Conservation (phyloP, 2,329 filamentous ascomycete genomes). For the Lecanicillium sp. region DNA sequence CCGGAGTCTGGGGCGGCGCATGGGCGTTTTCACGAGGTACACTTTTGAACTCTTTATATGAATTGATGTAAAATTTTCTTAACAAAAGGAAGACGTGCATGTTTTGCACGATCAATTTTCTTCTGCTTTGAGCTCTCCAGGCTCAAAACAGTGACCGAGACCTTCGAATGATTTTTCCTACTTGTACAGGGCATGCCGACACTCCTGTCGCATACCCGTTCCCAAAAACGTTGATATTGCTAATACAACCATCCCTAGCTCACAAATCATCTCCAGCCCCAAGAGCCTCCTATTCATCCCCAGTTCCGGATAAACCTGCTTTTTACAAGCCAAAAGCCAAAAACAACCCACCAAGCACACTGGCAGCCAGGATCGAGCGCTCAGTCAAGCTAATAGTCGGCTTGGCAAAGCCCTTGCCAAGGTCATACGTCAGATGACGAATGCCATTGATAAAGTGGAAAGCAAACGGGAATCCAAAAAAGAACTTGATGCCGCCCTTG, state of each 20-base stretch:
- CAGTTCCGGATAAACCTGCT: no score
- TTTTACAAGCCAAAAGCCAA: slow-evolving; percentile 41
- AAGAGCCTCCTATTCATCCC: no score
- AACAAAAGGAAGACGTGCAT: slow-evolving; percentile 1
- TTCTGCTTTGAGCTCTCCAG: no score
- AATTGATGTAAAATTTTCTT: neutral
- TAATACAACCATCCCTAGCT: no score
- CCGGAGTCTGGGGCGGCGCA: slow-evolving; percentile 8
- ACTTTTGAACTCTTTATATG: no score
- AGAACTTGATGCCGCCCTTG: slow-evolving; percentile 50
- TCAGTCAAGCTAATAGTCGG: slow-evolving; percentile 35
- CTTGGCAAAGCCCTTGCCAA: slow-evolving; percentile 42
- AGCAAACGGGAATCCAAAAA: slow-evolving; percentile 49
- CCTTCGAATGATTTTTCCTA: slow-evolving; percentile 7
- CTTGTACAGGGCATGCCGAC: slow-evolving; percentile 1
- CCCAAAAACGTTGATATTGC: no score
- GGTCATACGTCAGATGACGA: slow-evolving; percentile 46
- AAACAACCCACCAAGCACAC: slow-evolving; percentile 32
- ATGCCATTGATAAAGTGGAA: slow-evolving; percentile 50
- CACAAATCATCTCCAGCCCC: no score
- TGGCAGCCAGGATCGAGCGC: slow-evolving; percentile 38
- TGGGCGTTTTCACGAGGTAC: slow-evolving; percentile 11
- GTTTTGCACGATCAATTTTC: no score
- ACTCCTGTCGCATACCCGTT: no score
- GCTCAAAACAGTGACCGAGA: no score